These are phyloP conservation scores for Aspergillus persii DNA, from an alignment of 2,329 filamentous ascomycete species.

Conservation along the genomic window DNA sequence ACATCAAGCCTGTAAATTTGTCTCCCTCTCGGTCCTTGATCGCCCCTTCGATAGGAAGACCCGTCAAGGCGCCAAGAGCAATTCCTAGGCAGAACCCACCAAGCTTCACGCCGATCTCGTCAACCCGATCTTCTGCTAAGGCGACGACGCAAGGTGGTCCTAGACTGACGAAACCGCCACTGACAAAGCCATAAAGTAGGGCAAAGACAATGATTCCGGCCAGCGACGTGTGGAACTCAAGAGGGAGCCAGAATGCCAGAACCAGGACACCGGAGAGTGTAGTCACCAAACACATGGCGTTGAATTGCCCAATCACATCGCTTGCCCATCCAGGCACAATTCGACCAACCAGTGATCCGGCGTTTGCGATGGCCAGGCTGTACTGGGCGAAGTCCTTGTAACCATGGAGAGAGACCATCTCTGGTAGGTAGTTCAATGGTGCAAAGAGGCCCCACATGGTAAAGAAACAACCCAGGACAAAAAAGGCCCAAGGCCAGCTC, in stretches of 20 bases:
- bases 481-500: conserved; percentile 1
- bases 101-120: not conserved
- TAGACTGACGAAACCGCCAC: not conserved
- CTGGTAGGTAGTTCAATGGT: not conserved
- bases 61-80: not conserved
- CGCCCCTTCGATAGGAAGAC: not conserved
- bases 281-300: not conserved
- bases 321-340: not conserved
- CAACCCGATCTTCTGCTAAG: not conserved
- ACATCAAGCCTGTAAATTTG: not conserved
- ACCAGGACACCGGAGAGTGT: not conserved
- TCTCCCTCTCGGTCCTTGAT: not conserved
- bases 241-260: not conserved
- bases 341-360: not conserved
- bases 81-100: not conserved
- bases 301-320: not conserved
- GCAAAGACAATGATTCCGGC: not conserved
- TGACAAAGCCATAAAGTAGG: conserved; percentile 1
- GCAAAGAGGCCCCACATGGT: conserved; percentile 3
- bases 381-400: not conserved
- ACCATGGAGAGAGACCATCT: conserved; percentile 1
- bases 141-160: not conserved
- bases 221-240: not conserved
- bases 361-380: not conserved
- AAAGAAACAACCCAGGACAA: not conserved